phyloP scores from a whole-genome alignment of 371 early-diverging fungal genomes.

The Mucor mucedo region DNA sequence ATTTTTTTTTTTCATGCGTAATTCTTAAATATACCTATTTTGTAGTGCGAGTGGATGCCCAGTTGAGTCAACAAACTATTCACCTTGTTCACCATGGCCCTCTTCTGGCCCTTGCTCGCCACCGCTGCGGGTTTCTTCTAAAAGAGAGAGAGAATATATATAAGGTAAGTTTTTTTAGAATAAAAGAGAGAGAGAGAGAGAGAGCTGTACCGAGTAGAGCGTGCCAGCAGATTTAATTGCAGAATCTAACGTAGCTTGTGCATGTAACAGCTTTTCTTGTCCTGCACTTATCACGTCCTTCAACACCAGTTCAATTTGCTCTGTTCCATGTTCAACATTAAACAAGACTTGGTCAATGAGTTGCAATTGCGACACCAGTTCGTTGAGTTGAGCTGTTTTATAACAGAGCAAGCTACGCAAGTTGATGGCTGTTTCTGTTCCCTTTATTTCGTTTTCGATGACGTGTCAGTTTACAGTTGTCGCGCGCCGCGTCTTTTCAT shows the following conservation, averaged over 20 bases:
- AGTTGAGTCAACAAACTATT: background rate
- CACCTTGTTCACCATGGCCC: background rate
- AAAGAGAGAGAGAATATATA: background rate
- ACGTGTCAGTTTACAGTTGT: too few species aligned
- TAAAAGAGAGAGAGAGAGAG: too few species aligned
- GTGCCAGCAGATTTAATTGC: constrained; percentile 30
- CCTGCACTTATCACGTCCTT: constrained; percentile 22
- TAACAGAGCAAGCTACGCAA: constrained; percentile 31
- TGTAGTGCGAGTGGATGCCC: too few species aligned
- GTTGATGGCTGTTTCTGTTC: constrained; percentile 34
- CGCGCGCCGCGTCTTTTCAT: background rate
- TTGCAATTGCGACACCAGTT: constrained; percentile 36
- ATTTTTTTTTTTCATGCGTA: background rate
- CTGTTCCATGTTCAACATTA: constrained; percentile 35
- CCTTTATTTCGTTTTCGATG: constrained; percentile 5
- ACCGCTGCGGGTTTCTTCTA: background rate
- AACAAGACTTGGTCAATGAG: constrained; percentile 36
- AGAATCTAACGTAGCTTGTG: constrained; percentile 37
- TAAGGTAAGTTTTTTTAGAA: background rate
- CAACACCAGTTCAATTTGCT: constrained; percentile 32
- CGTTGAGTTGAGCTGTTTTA: constrained; percentile 36
- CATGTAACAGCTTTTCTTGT: constrained; percentile 24
- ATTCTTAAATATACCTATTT: background rate
- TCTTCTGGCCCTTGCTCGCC: too few species aligned
- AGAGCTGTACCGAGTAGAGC: constrained; percentile 19